Evolutionary conservation across 192 early-diverging fungal genomes (phyloP), one percentile per base, ranked within the genome.

Genomic region (Anaeromyces robustus): DNA sequence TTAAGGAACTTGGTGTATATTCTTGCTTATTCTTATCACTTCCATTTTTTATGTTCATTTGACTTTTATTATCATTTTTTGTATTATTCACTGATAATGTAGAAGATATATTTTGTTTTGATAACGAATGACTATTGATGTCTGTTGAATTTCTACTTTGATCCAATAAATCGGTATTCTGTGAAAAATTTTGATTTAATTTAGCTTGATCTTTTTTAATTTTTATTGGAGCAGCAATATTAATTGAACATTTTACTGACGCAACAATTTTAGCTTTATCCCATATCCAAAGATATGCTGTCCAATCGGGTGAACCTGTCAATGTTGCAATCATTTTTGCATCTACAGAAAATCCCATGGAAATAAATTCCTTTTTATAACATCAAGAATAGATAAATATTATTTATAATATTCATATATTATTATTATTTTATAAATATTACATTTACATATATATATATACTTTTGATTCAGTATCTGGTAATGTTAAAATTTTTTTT

Each of bases 211-310:
- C 81, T 91, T 91, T 82, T 89, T 88, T 88, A 1, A 79, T 78
- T 79, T 80, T 80, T n/a, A 68, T 68, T 68, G 22, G 52, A 7
- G 26, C 7, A 4, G 52, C 6, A n/a, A 68, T 68, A n/a, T 80
- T 77, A 79, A 19, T 22, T 22, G 28, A 9, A n/a, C 26, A 26
- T 77, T 37, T 37, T 4, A 79, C 31, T 9, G 31, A 32, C 79
- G 34, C 31, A 4, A 80, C 31, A n/a, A 77, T 79, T n/a, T 37
- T 80, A 9, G 31, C 78, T 79, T 79, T 80, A 37, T 68, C 52
- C 83, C 90, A 92, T 28, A 85, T 81, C 90, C 90, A 92, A 77
- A 87, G 88, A 83, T 89, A 86, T 12, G 89, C 81, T 59, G 81
- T 89, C 88, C 89, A 91, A 80, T 92, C 90, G n/a, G 89, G 90